Conservation (phyloP, 108 stramenopile species). For the Mayamaea pseudoterrestris region DNA sequence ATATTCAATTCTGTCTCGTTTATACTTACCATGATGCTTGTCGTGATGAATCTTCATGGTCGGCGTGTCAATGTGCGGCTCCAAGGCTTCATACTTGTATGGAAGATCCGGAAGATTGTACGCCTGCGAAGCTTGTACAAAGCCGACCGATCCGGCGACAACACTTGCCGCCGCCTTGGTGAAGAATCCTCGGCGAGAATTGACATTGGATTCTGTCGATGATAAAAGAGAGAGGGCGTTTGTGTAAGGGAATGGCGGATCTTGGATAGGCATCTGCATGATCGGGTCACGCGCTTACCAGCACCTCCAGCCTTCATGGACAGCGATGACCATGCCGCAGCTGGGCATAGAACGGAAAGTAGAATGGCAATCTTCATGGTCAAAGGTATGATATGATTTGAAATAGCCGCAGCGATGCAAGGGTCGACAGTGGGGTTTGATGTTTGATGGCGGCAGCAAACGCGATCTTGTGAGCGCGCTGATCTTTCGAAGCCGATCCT, state of each 20-base stretch:
- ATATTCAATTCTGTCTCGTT: too few relatives aligned
- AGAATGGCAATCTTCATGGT: too few relatives aligned
- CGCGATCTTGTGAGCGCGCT: too few relatives aligned
- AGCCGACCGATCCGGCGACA: constrained; percentile 27
- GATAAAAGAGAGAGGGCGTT: background rate
- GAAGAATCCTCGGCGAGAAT: constrained; percentile 55
- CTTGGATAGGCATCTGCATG: constrained; percentile 1
- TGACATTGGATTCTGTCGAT: constrained; percentile 18
- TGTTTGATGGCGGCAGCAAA: too few relatives aligned
- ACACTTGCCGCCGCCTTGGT: constrained; percentile 39
- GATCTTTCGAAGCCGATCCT: too few relatives aligned
- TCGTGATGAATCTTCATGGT: constrained; percentile 98
- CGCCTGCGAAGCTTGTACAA: constrained; percentile 45
- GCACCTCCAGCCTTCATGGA: constrained; percentile 43
- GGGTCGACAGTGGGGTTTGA: too few relatives aligned
- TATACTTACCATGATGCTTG: constrained; percentile 88
- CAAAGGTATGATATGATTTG: too few relatives aligned
- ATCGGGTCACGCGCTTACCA: background rate
- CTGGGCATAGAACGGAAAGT: too few relatives aligned
- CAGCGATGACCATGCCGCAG: constrained; percentile 54
- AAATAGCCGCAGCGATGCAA: too few relatives aligned
- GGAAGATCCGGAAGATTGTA: constrained; percentile 85
- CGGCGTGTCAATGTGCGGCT: constrained; percentile 88
- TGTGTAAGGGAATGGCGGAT: background rate
- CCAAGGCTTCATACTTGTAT: constrained; percentile 89